A percentile compares a stretch with the other conserved stretches of the same genome.
Conservation (phyloP, 2,329 filamentous ascomycete genomes). For the Cladosporium sp. region DNA sequence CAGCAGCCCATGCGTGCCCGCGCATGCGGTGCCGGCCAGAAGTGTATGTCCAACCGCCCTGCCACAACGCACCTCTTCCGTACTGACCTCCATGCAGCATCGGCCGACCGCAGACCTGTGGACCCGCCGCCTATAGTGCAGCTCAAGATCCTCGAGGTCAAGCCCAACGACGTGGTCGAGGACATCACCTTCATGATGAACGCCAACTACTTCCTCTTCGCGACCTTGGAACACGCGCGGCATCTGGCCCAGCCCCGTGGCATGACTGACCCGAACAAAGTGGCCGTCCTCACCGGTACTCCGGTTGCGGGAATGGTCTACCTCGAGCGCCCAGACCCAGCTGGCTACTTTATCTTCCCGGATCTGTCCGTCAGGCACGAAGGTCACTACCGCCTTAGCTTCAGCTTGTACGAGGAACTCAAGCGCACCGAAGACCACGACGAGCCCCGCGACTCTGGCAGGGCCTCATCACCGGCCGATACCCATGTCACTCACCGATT, state of each 20-base stretch:
- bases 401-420: constrained; percentile 89
- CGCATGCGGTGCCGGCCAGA: constrained; percentile 90
- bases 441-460: constrained; percentile 34
- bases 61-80: neutral
- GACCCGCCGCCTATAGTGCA: constrained; percentile 93
- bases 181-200: constrained; percentile 82
- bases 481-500: constrained; percentile 74
- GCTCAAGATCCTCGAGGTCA: constrained; percentile 74
- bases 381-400: constrained; percentile 82
- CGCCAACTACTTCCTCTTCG: constrained; percentile 95
- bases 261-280: constrained; percentile 56
- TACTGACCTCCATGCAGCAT: constrained; percentile 47
- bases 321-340: constrained; percentile 71
- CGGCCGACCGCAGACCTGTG: constrained; percentile 82
- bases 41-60: constrained; percentile 59
- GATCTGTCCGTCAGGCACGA: constrained; percentile 95
- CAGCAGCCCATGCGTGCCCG: constrained; percentile 92
- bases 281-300: constrained; percentile 85
- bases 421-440: constrained; percentile 80
- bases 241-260: constrained; percentile 70
- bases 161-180: constrained; percentile 36
- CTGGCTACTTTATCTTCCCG: constrained; percentile 95
- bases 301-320: constrained; percentile 95
- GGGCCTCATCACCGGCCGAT: constrained; percentile 37
- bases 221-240: constrained; percentile 80